Evolutionary conservation across 805 yeast genomes (phyloP).

Genomic region (Starmerella gropengiesseri): DNA sequence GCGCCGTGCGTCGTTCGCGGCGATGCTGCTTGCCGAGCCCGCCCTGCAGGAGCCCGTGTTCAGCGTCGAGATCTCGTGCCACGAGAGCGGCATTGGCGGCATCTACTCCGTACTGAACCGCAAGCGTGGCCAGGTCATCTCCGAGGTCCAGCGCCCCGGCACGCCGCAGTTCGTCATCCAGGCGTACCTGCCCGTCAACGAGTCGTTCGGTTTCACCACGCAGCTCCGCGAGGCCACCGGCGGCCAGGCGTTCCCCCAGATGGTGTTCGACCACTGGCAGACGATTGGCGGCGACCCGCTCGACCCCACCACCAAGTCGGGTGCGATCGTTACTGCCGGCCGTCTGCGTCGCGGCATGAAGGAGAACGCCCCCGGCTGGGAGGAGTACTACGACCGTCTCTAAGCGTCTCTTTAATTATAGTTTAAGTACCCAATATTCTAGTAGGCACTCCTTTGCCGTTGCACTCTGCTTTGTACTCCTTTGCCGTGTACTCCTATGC

Average conservation of each 20-base stretch:
- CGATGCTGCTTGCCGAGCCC: constrained; percentile 96
- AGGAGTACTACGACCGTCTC: constrained; percentile 74
- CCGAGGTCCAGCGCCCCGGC: constrained; percentile 99
- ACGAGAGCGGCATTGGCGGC: constrained; percentile 99
- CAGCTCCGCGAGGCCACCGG: constrained; percentile 99
- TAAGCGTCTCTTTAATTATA: constrained; percentile 25
- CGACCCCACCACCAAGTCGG: constrained; percentile 69
- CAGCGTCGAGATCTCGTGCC: constrained; percentile 99
- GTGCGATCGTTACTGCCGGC: constrained; percentile 51
- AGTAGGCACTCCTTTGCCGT: background rate
- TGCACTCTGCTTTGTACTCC: background rate
- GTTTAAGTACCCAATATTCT: background rate
- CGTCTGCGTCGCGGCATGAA: constrained; percentile 97
- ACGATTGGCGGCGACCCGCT: constrained; percentile 83
- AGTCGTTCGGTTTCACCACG: constrained; percentile 99
- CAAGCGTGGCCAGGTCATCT: constrained; percentile 95
- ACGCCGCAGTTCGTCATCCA: constrained; percentile 99
- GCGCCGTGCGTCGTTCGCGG: constrained; percentile 99
- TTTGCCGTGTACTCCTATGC: no score
- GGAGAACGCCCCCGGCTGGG: constrained; percentile 97
- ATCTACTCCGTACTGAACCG: constrained; percentile 98
- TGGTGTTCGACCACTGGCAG: constrained; percentile 99
- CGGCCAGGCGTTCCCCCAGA: constrained; percentile 99
- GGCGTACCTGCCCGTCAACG: constrained; percentile 99
- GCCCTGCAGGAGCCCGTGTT: constrained; percentile 98